phyloP scores from a whole-genome alignment of 2,329 filamentous ascomycete genomes.

The Eutypella sp. region DNA sequence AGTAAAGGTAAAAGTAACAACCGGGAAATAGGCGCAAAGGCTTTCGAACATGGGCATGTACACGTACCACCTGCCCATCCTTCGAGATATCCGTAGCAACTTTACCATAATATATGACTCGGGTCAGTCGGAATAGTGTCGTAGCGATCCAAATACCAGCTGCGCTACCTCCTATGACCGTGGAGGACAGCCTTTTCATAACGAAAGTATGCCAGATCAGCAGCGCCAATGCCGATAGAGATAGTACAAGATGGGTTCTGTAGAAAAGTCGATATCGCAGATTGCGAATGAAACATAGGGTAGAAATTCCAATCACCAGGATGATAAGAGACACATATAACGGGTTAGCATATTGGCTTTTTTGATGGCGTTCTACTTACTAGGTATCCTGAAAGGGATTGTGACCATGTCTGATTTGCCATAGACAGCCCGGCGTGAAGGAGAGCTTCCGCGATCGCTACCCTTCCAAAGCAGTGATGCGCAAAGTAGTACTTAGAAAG shows the following conservation, averaged over 20 bases:
- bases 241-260: not conserved
- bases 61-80: not conserved
- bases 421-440: slow-evolving; percentile 5
- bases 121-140: not conserved
- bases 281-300: not conserved
- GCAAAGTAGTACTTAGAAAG: slow-evolving; percentile 10
- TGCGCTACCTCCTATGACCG: not conserved
- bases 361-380: not conserved
- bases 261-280: not conserved
- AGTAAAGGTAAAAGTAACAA: slow-evolving; percentile 1
- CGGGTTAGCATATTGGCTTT: not conserved
- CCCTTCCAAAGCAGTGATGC: slow-evolving; percentile 13
- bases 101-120: not conserved
- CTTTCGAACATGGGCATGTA: not conserved
- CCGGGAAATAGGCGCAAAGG: not conserved
- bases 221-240: not conserved
- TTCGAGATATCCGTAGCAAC: not conserved
- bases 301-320: not conserved
- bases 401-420: not conserved
- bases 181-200: not conserved
- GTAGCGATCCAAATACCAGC: not conserved
- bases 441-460: slow-evolving; percentile 10
- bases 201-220: not conserved
- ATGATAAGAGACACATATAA: not conserved
- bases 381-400: not conserved